Evolutionary conservation across 1,284 basidiomycete genomes (phyloP).

Genomic region (Meira nashicola): DNA sequence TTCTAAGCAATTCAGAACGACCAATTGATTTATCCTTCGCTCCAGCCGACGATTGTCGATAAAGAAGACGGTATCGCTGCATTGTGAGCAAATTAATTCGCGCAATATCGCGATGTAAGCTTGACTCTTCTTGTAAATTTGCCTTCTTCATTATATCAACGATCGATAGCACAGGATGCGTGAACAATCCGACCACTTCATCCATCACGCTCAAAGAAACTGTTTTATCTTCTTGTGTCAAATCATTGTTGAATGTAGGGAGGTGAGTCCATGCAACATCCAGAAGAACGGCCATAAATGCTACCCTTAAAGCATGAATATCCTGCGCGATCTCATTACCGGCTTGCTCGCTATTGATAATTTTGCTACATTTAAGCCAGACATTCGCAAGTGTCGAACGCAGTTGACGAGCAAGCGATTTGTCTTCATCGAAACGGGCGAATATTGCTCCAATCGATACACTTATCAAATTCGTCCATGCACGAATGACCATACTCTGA

Average conservation of each 20-base stretch:
- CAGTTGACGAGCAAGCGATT: conserved; percentile 49
- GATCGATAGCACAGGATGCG: no score
- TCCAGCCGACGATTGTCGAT: no score
- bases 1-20: neutral
- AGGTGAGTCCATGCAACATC: conserved; percentile 61
- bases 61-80: no score
- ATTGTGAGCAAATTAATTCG: no score
- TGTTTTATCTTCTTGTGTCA: no score
- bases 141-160: no score
- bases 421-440: conserved; percentile 60
- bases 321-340: conserved; percentile 78
- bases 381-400: conserved; percentile 21
- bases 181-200: no score
- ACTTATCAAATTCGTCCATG: conserved; percentile 70
- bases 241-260: no score
- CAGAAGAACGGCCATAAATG: conserved; percentile 68
- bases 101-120: no score
- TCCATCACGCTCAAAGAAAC: no score
- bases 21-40: no score
- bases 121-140: no score
- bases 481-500: conserved; percentile 68
- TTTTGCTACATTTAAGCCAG: conserved; percentile 28
- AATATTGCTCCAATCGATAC: conserved; percentile 61
- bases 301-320: conserved; percentile 71
- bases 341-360: conserved; percentile 66